phyloP scores from a whole-genome alignment of 2,329 filamentous ascomycete genomes.

The Verticillium nonalfalfae region DNA sequence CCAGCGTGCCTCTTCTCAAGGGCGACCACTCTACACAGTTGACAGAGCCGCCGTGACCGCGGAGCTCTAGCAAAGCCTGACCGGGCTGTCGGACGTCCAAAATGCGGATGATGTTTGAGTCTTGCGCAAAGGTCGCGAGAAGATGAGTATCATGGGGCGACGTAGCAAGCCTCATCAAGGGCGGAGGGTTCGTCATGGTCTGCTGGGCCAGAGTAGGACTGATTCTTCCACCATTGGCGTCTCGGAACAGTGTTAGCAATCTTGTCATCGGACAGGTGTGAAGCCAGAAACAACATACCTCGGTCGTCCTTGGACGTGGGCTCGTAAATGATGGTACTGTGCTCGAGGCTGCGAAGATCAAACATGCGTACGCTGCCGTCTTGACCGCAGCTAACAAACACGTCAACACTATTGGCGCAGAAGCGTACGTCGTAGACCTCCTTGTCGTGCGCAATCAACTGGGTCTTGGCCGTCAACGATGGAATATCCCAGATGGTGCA shows the following conservation, averaged over 20 bases:
- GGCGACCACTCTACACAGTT: conserved; percentile 98
- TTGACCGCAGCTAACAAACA: conserved; percentile 95
- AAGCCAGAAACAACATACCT: conserved; percentile 40
- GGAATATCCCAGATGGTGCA: conserved; percentile 99
- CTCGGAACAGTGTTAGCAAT: conserved; percentile 19
- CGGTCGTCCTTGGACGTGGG: conserved; percentile 79
- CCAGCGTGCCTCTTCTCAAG: conserved; percentile 75
- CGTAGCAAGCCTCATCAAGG: conserved; percentile 74
- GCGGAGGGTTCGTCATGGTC: conserved; percentile 70
- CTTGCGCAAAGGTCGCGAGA: conserved; percentile 92
- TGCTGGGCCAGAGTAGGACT: conserved; percentile 72
- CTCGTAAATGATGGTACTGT: conserved; percentile 99
- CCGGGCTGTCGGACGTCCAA: conserved; percentile 94
- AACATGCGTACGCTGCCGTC: conserved; percentile 99
- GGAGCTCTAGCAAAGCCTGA: conserved; percentile 87
- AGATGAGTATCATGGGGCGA: conserved; percentile 95
- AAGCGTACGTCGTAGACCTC: conserved; percentile 98
- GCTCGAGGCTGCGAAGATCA: conserved; percentile 89
- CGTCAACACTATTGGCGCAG: conserved; percentile 96
- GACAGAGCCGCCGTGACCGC: conserved; percentile 76
- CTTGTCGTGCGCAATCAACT: conserved; percentile 97
- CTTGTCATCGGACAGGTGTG: too few relatives aligned
- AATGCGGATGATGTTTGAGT: conserved; percentile 87
- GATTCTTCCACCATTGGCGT: conserved; percentile 54
- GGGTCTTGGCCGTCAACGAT: conserved; percentile 93